phyloP scores from a whole-genome alignment of 805 yeast genomes.

The Nakazawaea siamensis region DNA sequence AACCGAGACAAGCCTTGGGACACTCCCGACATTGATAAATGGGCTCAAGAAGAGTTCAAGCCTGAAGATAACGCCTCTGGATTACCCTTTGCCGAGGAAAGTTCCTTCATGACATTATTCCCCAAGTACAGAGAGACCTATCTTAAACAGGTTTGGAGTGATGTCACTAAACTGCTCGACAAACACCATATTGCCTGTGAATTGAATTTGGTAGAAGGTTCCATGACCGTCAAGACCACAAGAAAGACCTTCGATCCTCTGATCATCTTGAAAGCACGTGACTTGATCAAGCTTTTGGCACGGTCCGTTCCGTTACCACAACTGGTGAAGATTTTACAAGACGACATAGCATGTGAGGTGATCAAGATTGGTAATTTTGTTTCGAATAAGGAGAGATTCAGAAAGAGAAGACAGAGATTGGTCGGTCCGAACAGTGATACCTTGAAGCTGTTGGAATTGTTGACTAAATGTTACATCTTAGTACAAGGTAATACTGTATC shows the following conservation, averaged over 20 bases:
- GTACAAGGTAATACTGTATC: slow-evolving; percentile 98
- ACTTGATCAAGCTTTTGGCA: slow-evolving; percentile 84
- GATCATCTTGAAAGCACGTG: slow-evolving; percentile 87
- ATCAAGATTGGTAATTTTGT: slow-evolving; percentile 90
- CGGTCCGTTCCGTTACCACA: slow-evolving; percentile 97
- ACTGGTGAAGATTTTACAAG: slow-evolving; percentile 85
- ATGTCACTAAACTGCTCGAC: slow-evolving; percentile 75
- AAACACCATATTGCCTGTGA: slow-evolving; percentile 73
- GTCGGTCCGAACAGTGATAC: slow-evolving; percentile 98
- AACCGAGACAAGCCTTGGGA: slow-evolving; percentile 98
- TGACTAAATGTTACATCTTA: slow-evolving; percentile 91
- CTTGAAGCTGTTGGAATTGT: slow-evolving; percentile 84
- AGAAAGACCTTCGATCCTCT: slow-evolving; percentile 95
- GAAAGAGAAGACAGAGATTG: slow-evolving; percentile 90
- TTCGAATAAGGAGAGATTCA: slow-evolving; percentile 85
- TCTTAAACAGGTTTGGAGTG: slow-evolving; percentile 85
- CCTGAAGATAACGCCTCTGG: slow-evolving; percentile 88
- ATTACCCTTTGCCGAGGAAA: slow-evolving; percentile 87
- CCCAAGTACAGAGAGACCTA: slow-evolving; percentile 95
- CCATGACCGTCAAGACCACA: slow-evolving; percentile 95
- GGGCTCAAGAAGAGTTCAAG: slow-evolving; percentile 83
- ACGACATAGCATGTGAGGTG: slow-evolving; percentile 92
- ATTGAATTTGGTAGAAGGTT: slow-evolving; percentile 87
- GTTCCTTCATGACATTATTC: slow-evolving; percentile 88
- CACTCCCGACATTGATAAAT: slow-evolving; percentile 87